Evolutionary conservation across 2,329 filamentous ascomycete genomes (phyloP), one percentile per base, ranked within the genome.

Genomic region (Erysiphe neolycopersici): DNA sequence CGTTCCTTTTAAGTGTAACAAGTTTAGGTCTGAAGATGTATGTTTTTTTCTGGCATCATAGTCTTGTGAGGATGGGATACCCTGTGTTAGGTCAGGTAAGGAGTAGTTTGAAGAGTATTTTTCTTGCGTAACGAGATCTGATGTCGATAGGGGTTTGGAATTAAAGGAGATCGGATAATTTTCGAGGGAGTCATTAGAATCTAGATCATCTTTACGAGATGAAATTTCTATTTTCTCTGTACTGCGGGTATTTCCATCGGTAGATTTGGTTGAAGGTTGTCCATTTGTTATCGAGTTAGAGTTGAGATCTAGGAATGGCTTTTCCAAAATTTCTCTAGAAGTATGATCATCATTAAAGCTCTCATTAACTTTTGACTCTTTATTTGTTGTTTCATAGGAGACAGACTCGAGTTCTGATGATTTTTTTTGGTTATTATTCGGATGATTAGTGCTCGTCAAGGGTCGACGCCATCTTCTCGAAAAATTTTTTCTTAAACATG

Each of bases 61-160:
- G 45, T 77, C 80, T 44, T 94, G 68, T 1, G 85, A 93, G 1
- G 85, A 93, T 0, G 87, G 87, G 48, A 95, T 92, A 49, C 87
- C 87, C 55, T 87, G 77, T n/a, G 83, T 89, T 38, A 95, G 67
- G 57, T 95, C 85, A 43, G 87, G 87, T 12, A 94, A 71, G 43
- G 81, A 76, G 53, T 76, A 69, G 43, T 71, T 33, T n/a, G 14
- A 11, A 33, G 65, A 32, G 11, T 33, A 16, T 19, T 14, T 17
- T 42, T 42, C 29, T 43, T 63, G 60, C 42, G 55, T 53, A 43
- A 64, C 60, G 41, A 59, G 49, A 38, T 64, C 60, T 44, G 61
- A 53, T 42, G 58, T 53, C 46, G 61, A 50, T 41, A 53, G 22
- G 19, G 19, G 19, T 22, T 22, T 6, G 19, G 19, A 22, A 57